Evolutionary conservation across 768 basidiomycete genomes (phyloP).

Genomic region (Rhodotorula babjevae): DNA sequence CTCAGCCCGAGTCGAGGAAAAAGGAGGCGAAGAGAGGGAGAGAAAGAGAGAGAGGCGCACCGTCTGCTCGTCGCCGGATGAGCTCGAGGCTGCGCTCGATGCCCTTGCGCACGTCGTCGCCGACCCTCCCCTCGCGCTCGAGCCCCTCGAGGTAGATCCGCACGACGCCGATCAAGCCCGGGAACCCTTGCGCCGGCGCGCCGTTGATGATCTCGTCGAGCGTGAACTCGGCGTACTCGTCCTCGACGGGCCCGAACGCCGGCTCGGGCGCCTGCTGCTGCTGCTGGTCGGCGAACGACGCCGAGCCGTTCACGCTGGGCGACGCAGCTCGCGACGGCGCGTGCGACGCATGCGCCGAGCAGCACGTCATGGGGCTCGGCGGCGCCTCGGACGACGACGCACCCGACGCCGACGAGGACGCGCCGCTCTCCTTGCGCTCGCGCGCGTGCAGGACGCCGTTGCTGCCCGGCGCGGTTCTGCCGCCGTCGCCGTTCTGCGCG

Average conservation of each 20-base stretch:
- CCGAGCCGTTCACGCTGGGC: background rate
- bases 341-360: constrained; percentile 33
- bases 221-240: constrained; percentile 89
- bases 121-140: constrained; percentile 53
- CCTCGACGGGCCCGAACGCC: constrained; percentile 55
- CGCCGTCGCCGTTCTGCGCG: background rate
- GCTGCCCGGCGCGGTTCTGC: background rate
- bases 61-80: constrained; percentile 70
- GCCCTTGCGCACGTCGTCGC: constrained; percentile 52
- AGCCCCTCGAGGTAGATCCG: constrained; percentile 70
- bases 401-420: background rate
- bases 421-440: no score
- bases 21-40: no score
- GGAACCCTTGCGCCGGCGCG: constrained; percentile 55
- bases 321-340: constrained; percentile 36
- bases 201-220: constrained; percentile 91
- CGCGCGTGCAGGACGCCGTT: constrained; percentile 1
- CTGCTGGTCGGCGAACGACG: no score
- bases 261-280: background rate
- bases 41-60: constrained; percentile 50
- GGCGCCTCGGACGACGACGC: constrained; percentile 7
- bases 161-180: constrained; percentile 33
- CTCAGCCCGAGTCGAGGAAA: background rate
- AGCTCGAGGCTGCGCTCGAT: constrained; percentile 70
- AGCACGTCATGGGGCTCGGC: background rate